Conservation (phyloP, 208 protist species). For the Angomonas deanei region DNA sequence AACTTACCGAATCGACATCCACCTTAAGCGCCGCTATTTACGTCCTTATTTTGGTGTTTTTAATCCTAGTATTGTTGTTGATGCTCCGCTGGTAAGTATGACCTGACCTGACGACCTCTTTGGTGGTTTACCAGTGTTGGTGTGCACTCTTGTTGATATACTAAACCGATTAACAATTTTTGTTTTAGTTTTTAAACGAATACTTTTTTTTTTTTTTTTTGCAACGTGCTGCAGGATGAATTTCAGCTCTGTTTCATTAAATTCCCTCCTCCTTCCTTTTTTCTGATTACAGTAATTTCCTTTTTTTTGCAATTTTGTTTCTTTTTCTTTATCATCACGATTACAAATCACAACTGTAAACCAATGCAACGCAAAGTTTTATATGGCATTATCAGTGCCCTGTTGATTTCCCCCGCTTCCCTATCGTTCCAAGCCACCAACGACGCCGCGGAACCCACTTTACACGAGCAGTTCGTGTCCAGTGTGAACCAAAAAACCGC, state of each 20-base stretch:
- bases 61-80: neutral
- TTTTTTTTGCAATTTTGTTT: slow-evolving; percentile 1
- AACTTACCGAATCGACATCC: neutral
- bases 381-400: neutral
- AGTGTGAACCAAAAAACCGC: slow-evolving; percentile 35
- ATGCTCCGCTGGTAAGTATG: neutral
- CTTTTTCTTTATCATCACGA: slow-evolving; percentile 9
- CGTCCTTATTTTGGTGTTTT: neutral
- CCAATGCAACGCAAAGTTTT: neutral
- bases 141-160: neutral
- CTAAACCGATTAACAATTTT: too few species aligned
- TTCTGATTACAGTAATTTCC: neutral
- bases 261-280: neutral
- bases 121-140: neutral
- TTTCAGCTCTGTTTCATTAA: neutral
- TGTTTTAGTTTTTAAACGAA: slow-evolving; percentile 15
- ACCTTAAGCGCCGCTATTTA: neutral
- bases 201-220: too few species aligned
- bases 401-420: neutral
- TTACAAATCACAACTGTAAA: slow-evolving; percentile 9
- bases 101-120: neutral
- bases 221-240: too few species aligned
- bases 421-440: slow-evolving; percentile 1
- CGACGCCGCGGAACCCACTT: slow-evolving; percentile 8
- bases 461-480: slow-evolving; percentile 20